Conservation (phyloP, 2,329 filamentous ascomycete genomes). For the Talaromyces piceae region DNA sequence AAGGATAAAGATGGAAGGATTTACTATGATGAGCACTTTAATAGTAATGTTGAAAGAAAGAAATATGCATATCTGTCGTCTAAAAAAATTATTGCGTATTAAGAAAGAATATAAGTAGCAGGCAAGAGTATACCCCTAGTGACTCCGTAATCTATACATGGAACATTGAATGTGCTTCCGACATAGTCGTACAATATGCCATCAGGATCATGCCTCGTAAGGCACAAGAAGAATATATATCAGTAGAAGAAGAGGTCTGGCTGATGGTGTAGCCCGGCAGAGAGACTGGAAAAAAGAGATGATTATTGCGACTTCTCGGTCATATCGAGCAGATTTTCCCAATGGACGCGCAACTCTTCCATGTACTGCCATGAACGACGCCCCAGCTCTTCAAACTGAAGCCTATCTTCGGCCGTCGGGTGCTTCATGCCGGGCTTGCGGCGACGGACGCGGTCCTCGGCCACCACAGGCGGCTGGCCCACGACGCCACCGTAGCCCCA, state of each 20-base stretch:
- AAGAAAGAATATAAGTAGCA: neutral
- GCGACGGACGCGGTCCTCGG: conserved; percentile 45
- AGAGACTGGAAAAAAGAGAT: no score
- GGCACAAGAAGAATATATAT: neutral
- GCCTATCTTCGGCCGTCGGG: conserved; percentile 42
- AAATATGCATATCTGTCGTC: no score
- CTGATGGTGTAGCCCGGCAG: no score
- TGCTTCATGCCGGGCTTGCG: conserved; percentile 53
- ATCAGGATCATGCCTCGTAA: neutral
- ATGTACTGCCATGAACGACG: conserved; percentile 35
- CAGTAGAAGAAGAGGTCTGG: no score
- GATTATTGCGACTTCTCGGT: conserved; percentile 17
- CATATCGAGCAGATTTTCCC: conserved; percentile 32
- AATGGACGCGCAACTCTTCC: conserved; percentile 34
- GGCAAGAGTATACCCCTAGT: neutral
- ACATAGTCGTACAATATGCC: neutral
- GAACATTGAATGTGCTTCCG: neutral
- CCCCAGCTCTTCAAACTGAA: conserved; percentile 34
- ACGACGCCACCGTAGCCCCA: conserved; percentile 63
- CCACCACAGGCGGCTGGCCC: conserved; percentile 42
- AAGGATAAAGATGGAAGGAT: neutral
- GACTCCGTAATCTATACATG: neutral
- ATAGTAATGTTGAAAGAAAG: neutral
- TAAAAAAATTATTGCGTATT: no score
- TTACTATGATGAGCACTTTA: neutral